These are phyloP conservation scores for Fusarium solani-melongenae DNA, from an alignment of 2,329 filamentous ascomycete species.

Conservation along the genomic window DNA sequence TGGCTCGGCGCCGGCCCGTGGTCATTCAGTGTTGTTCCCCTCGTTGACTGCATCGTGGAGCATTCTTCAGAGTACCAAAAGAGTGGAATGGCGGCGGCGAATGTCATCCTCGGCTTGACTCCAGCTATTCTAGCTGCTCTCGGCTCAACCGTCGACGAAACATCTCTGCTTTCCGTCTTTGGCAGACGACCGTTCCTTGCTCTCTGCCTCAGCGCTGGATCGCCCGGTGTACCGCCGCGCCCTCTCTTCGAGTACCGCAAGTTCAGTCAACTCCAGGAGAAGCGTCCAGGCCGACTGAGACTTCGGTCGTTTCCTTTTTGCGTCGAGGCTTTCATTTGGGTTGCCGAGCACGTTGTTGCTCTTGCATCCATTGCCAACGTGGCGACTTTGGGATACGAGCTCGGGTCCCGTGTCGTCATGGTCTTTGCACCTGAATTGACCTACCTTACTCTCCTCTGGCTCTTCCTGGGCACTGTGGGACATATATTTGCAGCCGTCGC, in stretches of 20 bases:
- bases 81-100: neutral
- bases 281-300: neutral
- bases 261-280: neutral
- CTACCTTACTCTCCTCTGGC: neutral
- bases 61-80: neutral
- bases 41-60: neutral
- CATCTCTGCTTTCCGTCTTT: neutral
- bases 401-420: neutral
- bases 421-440: neutral
- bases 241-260: neutral
- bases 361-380: neutral
- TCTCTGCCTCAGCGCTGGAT: neutral
- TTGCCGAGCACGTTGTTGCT: neutral
- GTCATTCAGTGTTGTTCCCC: neutral
- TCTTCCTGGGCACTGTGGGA: neutral
- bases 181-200: neutral
- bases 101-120: neutral
- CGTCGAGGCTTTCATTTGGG: neutral
- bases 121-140: neutral
- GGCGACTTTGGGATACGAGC: neutral
- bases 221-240: neutral
- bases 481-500: neutral
- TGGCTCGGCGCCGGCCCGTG: neutral
- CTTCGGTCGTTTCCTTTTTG: neutral
- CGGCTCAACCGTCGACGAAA: neutral